Evolutionary conservation across 306 rosid genomes (phyloP), one percentile per base, ranked within the genome.

Genomic region (Quillaja saponaria): DNA sequence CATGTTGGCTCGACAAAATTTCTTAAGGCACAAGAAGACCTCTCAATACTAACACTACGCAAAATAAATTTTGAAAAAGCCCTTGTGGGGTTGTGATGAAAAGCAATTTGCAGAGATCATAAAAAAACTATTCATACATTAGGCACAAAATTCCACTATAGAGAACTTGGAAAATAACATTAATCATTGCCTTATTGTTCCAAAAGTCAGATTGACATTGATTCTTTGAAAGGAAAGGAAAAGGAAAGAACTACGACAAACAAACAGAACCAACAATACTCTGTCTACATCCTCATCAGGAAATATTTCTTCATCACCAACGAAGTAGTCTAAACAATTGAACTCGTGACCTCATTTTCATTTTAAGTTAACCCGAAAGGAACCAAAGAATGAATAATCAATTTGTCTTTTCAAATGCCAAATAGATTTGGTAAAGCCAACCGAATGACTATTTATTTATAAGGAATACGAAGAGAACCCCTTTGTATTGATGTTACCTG

Each of bases 381-480:
- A 25, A n/a, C n/a, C n/a, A n/a, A n/a, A 25, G 31, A 25, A 25
- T 25, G 31, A 25, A n/a, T n/a, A 41, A 49, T 13, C 4, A 58
- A 13, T 58, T 46, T 37, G 49, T 10, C 34, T 44, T 66, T 42
- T 20, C 14, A 56, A 34, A 38, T 40, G 39, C 63, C 13, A 51
- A 49, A 64, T 34, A 55, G 41, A 55, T 39, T 16, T 33, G 61
- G 55, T 39, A 61, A 38, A 49, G 48, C 67, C 70, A 57, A 57
- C 34, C 55, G 49, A 51, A 50, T 10, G 13, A 19, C n/a, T 39
- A 34, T 8, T 46, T 69, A 25, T 58, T 50, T 18, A 10, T 31
- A 53, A 34, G 49, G 42, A 66, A 41, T 52, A 7, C 56, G 55
- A 28, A 46, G 62, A 35, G 40, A 34, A 13, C 51, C 40, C 4